Percentiles rank a stretch among this genome's conserved stretches.
Conservation (phyloP, 306 rosid genomes). For the Rosa multiflora region DNA sequence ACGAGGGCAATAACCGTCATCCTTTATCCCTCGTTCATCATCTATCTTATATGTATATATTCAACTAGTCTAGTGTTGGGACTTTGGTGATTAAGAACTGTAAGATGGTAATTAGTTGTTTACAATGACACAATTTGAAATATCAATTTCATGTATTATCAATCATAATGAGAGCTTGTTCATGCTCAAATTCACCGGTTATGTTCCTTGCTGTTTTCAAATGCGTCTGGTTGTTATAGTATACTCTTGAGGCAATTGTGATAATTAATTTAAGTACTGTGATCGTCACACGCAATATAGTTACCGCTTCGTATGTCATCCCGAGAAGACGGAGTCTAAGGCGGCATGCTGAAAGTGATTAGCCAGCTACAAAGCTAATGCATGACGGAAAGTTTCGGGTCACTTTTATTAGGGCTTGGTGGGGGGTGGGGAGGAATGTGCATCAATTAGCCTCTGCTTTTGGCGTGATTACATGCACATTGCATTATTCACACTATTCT, state of each 20-base stretch:
- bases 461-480: not conserved
- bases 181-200: not conserved
- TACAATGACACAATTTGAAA: not conserved
- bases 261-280: not conserved
- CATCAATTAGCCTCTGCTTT: not conserved
- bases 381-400: not conserved
- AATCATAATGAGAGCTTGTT: not conserved
- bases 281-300: not conserved
- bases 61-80: conserved; percentile 13
- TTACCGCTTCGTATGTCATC: not conserved
- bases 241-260: not conserved
- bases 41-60: conserved; percentile 19
- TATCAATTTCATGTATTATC: not conserved
- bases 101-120: not conserved
- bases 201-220: not conserved
- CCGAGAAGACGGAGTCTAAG: not conserved
- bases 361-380: not conserved
- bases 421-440: not conserved
- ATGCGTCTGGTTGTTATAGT: not conserved
- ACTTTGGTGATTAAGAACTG: not conserved
- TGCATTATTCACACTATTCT: not conserved
- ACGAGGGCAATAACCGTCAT: conserved; percentile 3
- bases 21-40: not conserved
- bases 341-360: not conserved
- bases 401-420: not conserved